Conservation (phyloP, 768 basidiomycete genomes). For the Tricholoma terreum region DNA sequence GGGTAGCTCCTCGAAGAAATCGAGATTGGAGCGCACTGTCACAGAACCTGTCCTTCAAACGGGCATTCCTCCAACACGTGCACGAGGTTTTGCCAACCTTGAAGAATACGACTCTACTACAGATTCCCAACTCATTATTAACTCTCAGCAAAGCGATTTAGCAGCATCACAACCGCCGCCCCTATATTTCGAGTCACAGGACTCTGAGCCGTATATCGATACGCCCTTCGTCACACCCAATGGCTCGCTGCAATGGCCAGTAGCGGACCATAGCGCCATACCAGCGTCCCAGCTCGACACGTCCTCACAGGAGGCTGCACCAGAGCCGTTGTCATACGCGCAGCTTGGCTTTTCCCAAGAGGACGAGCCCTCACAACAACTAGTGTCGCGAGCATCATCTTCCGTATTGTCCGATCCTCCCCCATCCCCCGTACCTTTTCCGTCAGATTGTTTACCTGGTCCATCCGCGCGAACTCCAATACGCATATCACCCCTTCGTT, state of each 20-base stretch:
- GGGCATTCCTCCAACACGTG: conserved; percentile 13
- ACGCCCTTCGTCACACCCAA: conserved; percentile 56
- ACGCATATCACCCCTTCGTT: conserved; percentile 4
- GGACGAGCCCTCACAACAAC: not conserved
- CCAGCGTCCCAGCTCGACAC: conserved; percentile 38
- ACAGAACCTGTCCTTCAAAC: conserved; percentile 31
- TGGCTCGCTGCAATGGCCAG: conserved; percentile 46
- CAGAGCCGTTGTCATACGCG: conserved; percentile 35
- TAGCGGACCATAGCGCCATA: conserved; percentile 28
- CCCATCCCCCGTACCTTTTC: conserved; percentile 1
- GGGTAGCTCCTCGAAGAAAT: conserved; percentile 17
- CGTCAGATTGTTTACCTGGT: conserved; percentile 7
- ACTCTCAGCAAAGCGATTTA: conserved; percentile 22
- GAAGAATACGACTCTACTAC: conserved; percentile 15
- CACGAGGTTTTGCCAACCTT: conserved; percentile 25
- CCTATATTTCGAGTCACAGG: conserved; percentile 38
- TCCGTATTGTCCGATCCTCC: conserved; percentile 15
- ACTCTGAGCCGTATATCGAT: conserved; percentile 42
- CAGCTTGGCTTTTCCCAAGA: conserved; percentile 31
- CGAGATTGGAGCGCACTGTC: conserved; percentile 28
- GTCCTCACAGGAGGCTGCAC: conserved; percentile 23
- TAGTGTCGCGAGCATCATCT: conserved; percentile 11
- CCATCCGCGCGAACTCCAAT: not conserved
- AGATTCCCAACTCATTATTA: conserved; percentile 4
- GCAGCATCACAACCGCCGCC: conserved; percentile 26